Percentiles rank a stretch among this genome's conserved stretches.
Conservation (phyloP, 352 stramenopile species). For the Pythium dissimile region DNA sequence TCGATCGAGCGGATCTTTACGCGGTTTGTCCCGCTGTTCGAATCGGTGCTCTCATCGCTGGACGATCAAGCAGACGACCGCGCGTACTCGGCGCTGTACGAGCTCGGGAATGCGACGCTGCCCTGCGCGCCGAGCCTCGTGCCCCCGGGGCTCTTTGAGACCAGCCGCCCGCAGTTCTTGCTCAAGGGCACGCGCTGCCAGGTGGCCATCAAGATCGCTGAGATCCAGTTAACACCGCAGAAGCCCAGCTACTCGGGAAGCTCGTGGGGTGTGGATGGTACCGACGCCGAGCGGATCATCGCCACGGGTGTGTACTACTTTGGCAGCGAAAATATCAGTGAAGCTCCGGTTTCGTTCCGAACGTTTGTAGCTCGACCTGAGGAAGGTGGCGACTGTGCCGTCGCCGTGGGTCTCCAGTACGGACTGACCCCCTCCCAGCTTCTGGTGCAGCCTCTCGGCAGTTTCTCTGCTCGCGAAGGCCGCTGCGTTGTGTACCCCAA, state of each 20-base stretch:
- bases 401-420: conserved; percentile 13
- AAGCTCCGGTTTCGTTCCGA: conserved; percentile 25
- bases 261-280: conserved; percentile 26
- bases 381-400: conserved; percentile 1
- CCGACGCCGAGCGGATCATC: conserved; percentile 24
- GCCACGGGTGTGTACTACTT: conserved; percentile 34
- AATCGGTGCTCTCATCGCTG: conserved; percentile 16
- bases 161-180: not conserved
- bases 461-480: conserved; percentile 4
- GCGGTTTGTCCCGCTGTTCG: conserved; percentile 28
- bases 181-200: conserved; percentile 18
- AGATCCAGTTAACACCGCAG: conserved; percentile 29
- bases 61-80: conserved; percentile 1
- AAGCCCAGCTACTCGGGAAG: conserved; percentile 22
- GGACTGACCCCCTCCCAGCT: conserved; percentile 9
- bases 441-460: conserved; percentile 19
- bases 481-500: conserved; percentile 32
- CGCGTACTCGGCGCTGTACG: conserved; percentile 1
- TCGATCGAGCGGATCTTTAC: conserved; percentile 21
- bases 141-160: conserved; percentile 16
- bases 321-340: conserved; percentile 25
- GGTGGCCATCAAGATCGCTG: conserved; percentile 28
- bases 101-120: not conserved
- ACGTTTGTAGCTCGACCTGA: conserved; percentile 7
- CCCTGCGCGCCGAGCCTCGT: not conserved